Evolutionary conservation across 108 stramenopile species (phyloP), one percentile per base, ranked within the genome.

Genomic region (Cyclostephanos invisitatus): DNA sequence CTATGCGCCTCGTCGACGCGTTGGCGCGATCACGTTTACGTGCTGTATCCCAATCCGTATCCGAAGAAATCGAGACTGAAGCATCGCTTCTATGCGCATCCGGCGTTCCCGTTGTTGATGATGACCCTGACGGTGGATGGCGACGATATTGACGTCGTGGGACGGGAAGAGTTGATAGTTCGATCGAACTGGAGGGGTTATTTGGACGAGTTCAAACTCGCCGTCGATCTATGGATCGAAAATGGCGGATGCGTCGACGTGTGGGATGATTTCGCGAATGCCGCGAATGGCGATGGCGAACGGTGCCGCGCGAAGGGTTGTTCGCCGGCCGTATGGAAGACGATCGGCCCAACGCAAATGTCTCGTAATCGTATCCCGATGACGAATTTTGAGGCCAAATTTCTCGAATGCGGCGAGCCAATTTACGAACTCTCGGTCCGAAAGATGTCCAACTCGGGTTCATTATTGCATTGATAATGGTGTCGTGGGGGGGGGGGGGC

Each of bases 31-130:
- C 36, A 63, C 2, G 70, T 66, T 70, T 96, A 79, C 64, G 28
- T 96, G 25, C 72, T 96, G 22, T 97, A 97, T 84, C 96, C 96
- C 25, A 97, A 97, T 81, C 96, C 96, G 2, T 96, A 97, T 82
- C 96, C 96, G 8, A 97, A 92, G 68, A 81, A 84, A 48, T 51
- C 57, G 21, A 88, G 93, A 50, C 60, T 91, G 9, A 81, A 82
- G 51, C 59, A 68, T 29, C 86, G 96, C 27, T 96, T 86, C 84
- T 95, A 97, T 74, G 96, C 86, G 15, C 96, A 97, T 64, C 86
- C 96, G 17, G 53, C 81, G 58, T 96, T 97, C 65, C 95, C 96
- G 14, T 58, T 94, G 62, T 61, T 97, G 36, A 78, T 78, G 78
- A 48, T 68, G 47, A 72, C 78, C 35, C 24, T 78, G 8, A 54